A percentile compares a stretch with the other conserved stretches of the same genome.
Conservation (phyloP, 1,284 basidiomycete genomes). For the Rhizopogon parksii region DNA sequence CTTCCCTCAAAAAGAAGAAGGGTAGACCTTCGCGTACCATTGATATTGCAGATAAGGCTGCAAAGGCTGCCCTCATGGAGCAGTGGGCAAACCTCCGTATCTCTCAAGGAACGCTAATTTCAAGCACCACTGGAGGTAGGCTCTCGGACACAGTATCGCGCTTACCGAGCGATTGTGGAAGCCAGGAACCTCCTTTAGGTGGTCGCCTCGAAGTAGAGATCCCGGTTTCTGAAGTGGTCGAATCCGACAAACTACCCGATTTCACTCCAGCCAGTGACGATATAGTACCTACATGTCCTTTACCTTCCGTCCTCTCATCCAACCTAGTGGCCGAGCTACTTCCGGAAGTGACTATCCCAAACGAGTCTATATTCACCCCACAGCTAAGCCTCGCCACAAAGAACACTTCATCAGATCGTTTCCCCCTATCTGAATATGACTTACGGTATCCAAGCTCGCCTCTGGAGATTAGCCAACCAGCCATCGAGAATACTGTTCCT, state of each 20-base stretch:
- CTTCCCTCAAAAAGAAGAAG: slow-evolving; percentile 7
- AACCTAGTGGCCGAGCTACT: background rate
- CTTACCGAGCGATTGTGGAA: background rate
- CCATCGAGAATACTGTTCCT: background rate
- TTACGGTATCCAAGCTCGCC: background rate
- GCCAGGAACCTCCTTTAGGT: background rate
- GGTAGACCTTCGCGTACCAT: slow-evolving; percentile 13
- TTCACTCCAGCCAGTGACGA: too few species aligned
- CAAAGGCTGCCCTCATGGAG: slow-evolving; percentile 21
- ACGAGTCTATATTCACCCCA: background rate
- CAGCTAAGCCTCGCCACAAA: background rate
- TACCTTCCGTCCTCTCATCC: background rate
- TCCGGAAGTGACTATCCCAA: background rate
- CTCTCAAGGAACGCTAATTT: slow-evolving; percentile 19
- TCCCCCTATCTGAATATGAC: background rate
- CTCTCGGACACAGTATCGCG: background rate
- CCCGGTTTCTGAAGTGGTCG: background rate
- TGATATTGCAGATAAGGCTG: slow-evolving; percentile 17
- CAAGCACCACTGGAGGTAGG: slow-evolving; percentile 4
- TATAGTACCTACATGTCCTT: background rate
- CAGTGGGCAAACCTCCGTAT: slow-evolving; percentile 26
- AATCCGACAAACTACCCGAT: background rate
- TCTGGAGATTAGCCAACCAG: background rate
- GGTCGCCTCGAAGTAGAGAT: background rate
- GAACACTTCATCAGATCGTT: background rate